Evolutionary conservation across 176 grass and related monocot genomes (phyloP), one percentile per base, ranked within the genome.

Genomic region (Melocanna baccifera): DNA sequence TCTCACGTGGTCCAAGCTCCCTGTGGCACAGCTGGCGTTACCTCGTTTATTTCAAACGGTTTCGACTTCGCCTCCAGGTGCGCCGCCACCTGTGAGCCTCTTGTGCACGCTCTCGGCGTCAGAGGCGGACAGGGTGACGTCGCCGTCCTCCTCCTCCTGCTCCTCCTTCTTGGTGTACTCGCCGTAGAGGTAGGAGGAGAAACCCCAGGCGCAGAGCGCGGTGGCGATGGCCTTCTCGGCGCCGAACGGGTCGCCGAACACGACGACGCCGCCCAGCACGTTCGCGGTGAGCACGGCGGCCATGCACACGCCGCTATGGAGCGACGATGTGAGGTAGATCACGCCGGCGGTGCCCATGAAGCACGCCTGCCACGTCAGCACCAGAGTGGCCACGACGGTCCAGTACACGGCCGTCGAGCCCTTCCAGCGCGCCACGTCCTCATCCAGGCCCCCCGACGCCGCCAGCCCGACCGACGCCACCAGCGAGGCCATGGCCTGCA

Each of bases 271-370:
- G 9, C 91, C 92, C 7, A 98, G 61, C 7, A 98, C 92, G 67
- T 98, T 95, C 4, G 87, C 72, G 1, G 76, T 75, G 59, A 95
- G 91, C 82, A 98, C 91, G 29, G 92, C 92, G 7, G 89, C 69
- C 95, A 98, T 95, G 91, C 95, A 98, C 18, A 98, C 80, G 45
- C 92, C 92, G 77, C 95, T 91, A 78, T 98, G 89, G 51, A 98
- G 45, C 20, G 95, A 95, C 61, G 95, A 98, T 5, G 82, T 91
- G 14, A 98, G 78, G 78, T 91, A 98, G 43, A 98, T 89, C 39
- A 98, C 76, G 18, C 95, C 92, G 0, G 93, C 93, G 12, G 93
- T 98, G 75, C 93, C 93, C 96, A 98, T 98, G 86, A 98, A 98
- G 62, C 93, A 94, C 20, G 94, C 78, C 87, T 98, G 96, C 96